Base-by-base conservation (phyloP, 2,329 filamentous ascomycete species). In the Calonectria hawksworthii region DNA sequence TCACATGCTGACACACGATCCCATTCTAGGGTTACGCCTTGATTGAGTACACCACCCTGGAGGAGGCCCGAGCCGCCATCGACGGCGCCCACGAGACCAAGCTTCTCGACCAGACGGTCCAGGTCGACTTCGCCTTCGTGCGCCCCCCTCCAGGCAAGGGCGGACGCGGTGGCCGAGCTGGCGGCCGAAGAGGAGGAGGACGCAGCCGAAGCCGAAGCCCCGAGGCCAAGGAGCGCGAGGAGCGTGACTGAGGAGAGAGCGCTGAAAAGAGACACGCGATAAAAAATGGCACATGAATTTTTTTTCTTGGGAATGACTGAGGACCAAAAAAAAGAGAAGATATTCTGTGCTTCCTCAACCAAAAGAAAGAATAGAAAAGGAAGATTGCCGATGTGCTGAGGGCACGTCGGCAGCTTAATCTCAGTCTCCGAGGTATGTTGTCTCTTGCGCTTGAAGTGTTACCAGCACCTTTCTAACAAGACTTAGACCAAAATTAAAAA, bases 61-160 rank as follows among this genome's bases (percentile, higher is more conserved):
- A 93, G 77, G 95, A 97, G 84, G 95, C 95, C 18, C 92, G 93
- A 77, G 94, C 93, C n/a, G 95, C 95, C 56, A 95, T 97, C 81
- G 93, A 95, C 83, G 93, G 92, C 80, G 93, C 94, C n/a, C 91
- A 97, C 84, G 89, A 92, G 76, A 92, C 93, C 52, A 94, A 96
- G 85, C 87, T 97, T 71, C 90, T 97, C 56, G 95, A 97, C 80
- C 94, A 97, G 88, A 95, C 93, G 10, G 90, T 97, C 77, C 87
- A 90, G 74, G 94, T 96, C 75, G 95, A 97, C 86, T 97, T 96
- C 85, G 95, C 94, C 1, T 97, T 97, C 83, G 95, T 97, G 74
- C 89, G 95, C 64, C 95, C 95, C 72, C 94, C 94, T 21, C 94
- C 93, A 23, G 90, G 88, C 71, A 85, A 86, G 65, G 84, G 83